phyloP scores from a whole-genome alignment of 805 yeast species.

The Wickerhamomyces strasburgensis region DNA sequence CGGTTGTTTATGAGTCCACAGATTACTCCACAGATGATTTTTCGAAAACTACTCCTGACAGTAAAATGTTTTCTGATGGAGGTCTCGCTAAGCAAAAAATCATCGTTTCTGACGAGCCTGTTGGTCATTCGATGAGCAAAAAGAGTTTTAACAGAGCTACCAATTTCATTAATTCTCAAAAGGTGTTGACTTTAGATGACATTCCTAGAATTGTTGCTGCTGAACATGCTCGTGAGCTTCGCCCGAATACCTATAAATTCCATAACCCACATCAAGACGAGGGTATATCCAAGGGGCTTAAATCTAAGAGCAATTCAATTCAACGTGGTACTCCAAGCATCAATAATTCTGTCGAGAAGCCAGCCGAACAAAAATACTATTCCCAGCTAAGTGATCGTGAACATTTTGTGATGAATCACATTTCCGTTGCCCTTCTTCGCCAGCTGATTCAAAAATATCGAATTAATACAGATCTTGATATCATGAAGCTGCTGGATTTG shows the following conservation, averaged over 20 bases:
- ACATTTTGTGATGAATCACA: slow-evolving; percentile 52
- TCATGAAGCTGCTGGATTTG: slow-evolving; percentile 25
- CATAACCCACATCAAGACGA: slow-evolving; percentile 41
- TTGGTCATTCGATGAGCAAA: slow-evolving; percentile 52
- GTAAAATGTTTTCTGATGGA: slow-evolving; percentile 16
- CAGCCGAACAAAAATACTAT: slow-evolving; percentile 41
- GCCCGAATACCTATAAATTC: slow-evolving; percentile 89
- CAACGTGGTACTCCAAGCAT: slow-evolving; percentile 13
- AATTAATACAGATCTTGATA: slow-evolving; percentile 35
- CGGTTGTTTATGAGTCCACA: slow-evolving; percentile 48
- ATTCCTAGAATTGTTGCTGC: slow-evolving; percentile 96
- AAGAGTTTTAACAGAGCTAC: slow-evolving; percentile 58
- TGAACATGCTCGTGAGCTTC: slow-evolving; percentile 88
- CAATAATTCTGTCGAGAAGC: slow-evolving; percentile 6
- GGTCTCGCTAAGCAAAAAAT: slow-evolving; percentile 21
- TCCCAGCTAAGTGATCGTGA: slow-evolving; percentile 60
- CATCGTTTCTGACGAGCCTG: slow-evolving; percentile 29
- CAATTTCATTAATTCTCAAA: slow-evolving; percentile 70
- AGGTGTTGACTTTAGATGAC: slow-evolving; percentile 87
- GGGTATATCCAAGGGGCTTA: slow-evolving; percentile 15
- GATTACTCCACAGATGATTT: slow-evolving; percentile 18
- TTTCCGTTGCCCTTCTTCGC: slow-evolving; percentile 50
- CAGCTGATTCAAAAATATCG: slow-evolving; percentile 22
- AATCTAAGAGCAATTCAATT: slow-evolving; percentile 18
- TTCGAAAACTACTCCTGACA: not conserved